These are phyloP conservation scores for Phlebiopsis flavidoalba DNA, from an alignment of 768 basidiomycete genomes.

Conservation along the genomic window DNA sequence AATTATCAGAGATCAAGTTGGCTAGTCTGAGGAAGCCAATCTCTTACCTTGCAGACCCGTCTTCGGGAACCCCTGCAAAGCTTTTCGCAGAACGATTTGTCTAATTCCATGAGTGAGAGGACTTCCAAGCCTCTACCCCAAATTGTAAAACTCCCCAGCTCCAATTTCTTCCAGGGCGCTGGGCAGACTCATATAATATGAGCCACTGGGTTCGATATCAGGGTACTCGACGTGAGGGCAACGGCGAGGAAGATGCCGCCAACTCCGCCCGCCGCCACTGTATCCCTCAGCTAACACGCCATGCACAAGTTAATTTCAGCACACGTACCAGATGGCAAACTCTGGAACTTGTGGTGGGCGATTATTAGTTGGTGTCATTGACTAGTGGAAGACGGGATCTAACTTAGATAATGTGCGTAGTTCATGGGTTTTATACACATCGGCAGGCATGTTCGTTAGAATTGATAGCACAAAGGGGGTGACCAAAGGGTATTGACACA, in stretches of 20 bases:
- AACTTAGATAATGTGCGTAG: too few relatives aligned
- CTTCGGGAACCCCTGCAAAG: neutral
- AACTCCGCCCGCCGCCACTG: constrained; percentile 26
- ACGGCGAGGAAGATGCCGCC: constrained; percentile 22
- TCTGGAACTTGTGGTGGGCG: too few relatives aligned
- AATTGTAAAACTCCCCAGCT: constrained; percentile 22
- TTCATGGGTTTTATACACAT: too few relatives aligned
- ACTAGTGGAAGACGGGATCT: too few relatives aligned
- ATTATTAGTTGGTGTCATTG: too few relatives aligned
- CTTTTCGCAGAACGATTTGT: neutral
- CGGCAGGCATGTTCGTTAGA: too few relatives aligned
- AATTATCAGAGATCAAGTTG: constrained; percentile 6
- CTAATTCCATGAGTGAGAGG: neutral
- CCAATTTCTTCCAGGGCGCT: constrained; percentile 16
- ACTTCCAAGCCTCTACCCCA: constrained; percentile 19
- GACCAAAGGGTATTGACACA: too few relatives aligned
- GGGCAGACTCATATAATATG: constrained; percentile 25
- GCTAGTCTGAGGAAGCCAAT: constrained; percentile 13
- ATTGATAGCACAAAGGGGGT: too few relatives aligned
- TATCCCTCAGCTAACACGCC: too few relatives aligned
- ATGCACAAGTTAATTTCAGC: too few relatives aligned
- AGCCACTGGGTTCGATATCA: constrained; percentile 17
- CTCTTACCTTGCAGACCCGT: neutral
- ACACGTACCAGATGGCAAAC: too few relatives aligned
- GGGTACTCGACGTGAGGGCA: constrained; percentile 11